These are phyloP conservation scores for Candida tropicalis DNA, from an alignment of 1,139 yeast genomes.

Conservation along the genomic window DNA sequence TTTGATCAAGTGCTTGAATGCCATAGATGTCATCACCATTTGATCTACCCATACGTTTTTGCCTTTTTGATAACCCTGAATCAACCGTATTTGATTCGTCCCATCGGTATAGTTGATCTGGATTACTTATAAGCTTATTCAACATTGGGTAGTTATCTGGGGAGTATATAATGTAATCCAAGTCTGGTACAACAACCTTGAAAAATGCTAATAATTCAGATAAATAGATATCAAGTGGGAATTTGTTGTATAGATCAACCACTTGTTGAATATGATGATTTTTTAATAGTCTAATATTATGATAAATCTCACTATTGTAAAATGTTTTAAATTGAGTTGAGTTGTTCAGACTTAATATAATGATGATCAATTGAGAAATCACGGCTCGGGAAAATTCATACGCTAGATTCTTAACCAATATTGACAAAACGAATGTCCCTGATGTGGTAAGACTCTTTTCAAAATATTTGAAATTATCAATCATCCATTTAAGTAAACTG, in stretches of 20 bases:
- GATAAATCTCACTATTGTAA: slow-evolving; percentile 14
- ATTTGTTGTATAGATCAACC: slow-evolving; percentile 32
- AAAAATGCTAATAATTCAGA: slow-evolving; percentile 27
- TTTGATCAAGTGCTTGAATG: slow-evolving; percentile 6
- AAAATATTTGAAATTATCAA: slow-evolving; percentile 26
- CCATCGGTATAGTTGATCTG: slow-evolving; percentile 3
- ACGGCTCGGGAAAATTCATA: slow-evolving; percentile 34
- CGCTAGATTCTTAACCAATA: slow-evolving; percentile 29
- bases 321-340: slow-evolving; percentile 4
- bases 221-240: slow-evolving; percentile 39
- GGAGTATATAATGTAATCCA: slow-evolving; percentile 22
- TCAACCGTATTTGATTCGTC: neutral
- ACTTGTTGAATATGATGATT: slow-evolving; percentile 40
- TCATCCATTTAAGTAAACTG: slow-evolving; percentile 30
- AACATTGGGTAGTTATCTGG: slow-evolving; percentile 9
- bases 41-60: neutral
- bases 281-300: slow-evolving; percentile 18
- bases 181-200: slow-evolving; percentile 25
- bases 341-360: slow-evolving; percentile 17
- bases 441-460: slow-evolving; percentile 18
- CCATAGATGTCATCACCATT: neutral
- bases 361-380: slow-evolving; percentile 29
- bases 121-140: slow-evolving; percentile 8
- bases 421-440: slow-evolving; percentile 24
- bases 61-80: neutral